phyloP scores from a whole-genome alignment of 805 yeast species.

The Spencermartinsiella europaea region DNA sequence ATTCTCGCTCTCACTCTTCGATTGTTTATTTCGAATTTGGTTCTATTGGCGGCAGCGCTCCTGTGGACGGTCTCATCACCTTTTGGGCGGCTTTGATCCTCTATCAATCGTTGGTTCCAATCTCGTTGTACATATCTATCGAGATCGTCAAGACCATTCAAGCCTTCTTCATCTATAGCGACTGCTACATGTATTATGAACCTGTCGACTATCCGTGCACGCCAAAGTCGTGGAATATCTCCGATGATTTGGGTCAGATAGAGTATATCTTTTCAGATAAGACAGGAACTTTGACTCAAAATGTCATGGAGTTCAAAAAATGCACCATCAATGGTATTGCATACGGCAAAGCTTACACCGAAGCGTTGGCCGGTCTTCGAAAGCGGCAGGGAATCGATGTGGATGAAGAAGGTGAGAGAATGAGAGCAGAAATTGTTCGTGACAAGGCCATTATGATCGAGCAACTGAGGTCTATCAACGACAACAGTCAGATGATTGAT shows the following conservation, averaged over 20 bases:
- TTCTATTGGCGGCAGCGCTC: conserved; percentile 55
- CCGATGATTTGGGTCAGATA: conserved; percentile 80
- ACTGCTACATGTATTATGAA: conserved; percentile 63
- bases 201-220: conserved; percentile 71
- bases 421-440: conserved; percentile 40
- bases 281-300: conserved; percentile 80
- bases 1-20: conserved; percentile 40
- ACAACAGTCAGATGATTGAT: conserved; percentile 49
- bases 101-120: conserved; percentile 75
- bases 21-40: conserved; percentile 57
- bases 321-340: conserved; percentile 65
- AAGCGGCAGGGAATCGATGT: conserved; percentile 64
- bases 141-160: conserved; percentile 77
- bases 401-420: conserved; percentile 43
- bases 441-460: conserved; percentile 49
- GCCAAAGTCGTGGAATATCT: conserved; percentile 80
- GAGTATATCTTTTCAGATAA: conserved; percentile 80
- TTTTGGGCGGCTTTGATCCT: conserved; percentile 70
- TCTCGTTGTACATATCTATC: conserved; percentile 71
- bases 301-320: conserved; percentile 79
- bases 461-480: conserved; percentile 32
- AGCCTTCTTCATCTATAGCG: conserved; percentile 72
- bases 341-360: conserved; percentile 73
- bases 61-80: conserved; percentile 61
- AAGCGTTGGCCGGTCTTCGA: conserved; percentile 65